Conservation (phyloP, 805 yeast species). For the Nakazawaea wyomingensis region DNA sequence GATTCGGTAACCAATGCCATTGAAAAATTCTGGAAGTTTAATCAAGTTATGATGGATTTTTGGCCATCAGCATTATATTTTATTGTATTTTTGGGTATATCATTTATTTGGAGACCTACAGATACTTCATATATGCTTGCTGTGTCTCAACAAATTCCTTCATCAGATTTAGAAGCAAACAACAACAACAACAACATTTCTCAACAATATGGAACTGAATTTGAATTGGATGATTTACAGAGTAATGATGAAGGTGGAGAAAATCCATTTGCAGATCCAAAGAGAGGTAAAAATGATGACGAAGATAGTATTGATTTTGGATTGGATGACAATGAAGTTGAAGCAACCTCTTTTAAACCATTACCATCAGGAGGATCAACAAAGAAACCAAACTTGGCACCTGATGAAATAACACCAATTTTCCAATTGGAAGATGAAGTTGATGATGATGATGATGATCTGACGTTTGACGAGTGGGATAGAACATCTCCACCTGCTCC, state of each 20-base stretch:
- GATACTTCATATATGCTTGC: slow-evolving; percentile 93
- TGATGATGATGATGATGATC: slow-evolving; percentile 13
- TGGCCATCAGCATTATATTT: slow-evolving; percentile 93
- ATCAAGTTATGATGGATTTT: slow-evolving; percentile 85
- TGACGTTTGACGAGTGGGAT: slow-evolving; percentile 9
- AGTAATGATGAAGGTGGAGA: slow-evolving; percentile 41
- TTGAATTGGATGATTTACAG: slow-evolving; percentile 54
- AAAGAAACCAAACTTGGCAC: background rate
- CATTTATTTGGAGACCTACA: slow-evolving; percentile 97
- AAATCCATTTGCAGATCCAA: slow-evolving; percentile 28
- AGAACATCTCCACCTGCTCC: slow-evolving; percentile 4
- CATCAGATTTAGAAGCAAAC: slow-evolving; percentile 39
- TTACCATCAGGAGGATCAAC: background rate
- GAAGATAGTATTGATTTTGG: slow-evolving; percentile 22
- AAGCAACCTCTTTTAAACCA: slow-evolving; percentile 1
- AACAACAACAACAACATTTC: slow-evolving; percentile 21
- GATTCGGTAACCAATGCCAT: slow-evolving; percentile 72
- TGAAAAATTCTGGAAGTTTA: slow-evolving; percentile 86
- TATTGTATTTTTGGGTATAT: slow-evolving; percentile 73
- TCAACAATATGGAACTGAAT: slow-evolving; percentile 43
- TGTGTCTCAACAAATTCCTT: slow-evolving; percentile 87
- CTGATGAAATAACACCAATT: slow-evolving; percentile 9
- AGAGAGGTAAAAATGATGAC: slow-evolving; percentile 8
- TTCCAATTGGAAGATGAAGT: slow-evolving; percentile 16
- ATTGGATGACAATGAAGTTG: slow-evolving; percentile 22